These are phyloP conservation scores for Peronospora farinosa DNA, from an alignment of 352 stramenopile species.

Conservation along the genomic window DNA sequence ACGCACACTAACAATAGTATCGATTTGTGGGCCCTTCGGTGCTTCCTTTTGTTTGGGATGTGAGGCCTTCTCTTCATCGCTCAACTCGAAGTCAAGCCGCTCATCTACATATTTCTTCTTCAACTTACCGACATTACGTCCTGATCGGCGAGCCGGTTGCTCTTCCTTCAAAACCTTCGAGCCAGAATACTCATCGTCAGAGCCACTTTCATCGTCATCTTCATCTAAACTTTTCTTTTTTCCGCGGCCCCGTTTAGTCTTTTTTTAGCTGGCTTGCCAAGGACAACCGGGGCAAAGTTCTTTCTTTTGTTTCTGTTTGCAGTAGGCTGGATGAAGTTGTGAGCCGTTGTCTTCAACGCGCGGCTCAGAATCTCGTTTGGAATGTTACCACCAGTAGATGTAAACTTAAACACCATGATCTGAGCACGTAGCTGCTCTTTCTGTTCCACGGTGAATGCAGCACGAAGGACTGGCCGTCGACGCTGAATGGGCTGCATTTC, in stretches of 20 bases:
- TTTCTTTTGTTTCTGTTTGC: slow-evolving; percentile 70
- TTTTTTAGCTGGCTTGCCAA: slow-evolving; percentile 67
- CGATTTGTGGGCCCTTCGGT: slow-evolving; percentile 81
- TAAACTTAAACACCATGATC: slow-evolving; percentile 90
- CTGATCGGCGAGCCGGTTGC: slow-evolving; percentile 63
- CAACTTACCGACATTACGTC: slow-evolving; percentile 72
- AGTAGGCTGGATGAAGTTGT: slow-evolving; percentile 50
- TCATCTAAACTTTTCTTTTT: slow-evolving; percentile 77
- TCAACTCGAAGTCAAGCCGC: slow-evolving; percentile 65
- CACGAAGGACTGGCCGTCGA: slow-evolving; percentile 40
- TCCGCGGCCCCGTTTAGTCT: slow-evolving; percentile 45
- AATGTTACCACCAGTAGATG: slow-evolving; percentile 69
- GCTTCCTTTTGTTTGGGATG: slow-evolving; percentile 31
- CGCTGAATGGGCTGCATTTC: slow-evolving; percentile 56
- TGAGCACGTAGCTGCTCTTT: slow-evolving; percentile 85
- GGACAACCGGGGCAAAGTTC: slow-evolving; percentile 50
- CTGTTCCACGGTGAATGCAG: slow-evolving; percentile 71
- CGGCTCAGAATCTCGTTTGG: slow-evolving; percentile 66
- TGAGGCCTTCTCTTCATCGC: slow-evolving; percentile 57
- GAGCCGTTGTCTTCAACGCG: slow-evolving; percentile 59
- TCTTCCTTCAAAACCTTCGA: slow-evolving; percentile 40
- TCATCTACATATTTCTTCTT: slow-evolving; percentile 85
- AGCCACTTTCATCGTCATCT: slow-evolving; percentile 69
- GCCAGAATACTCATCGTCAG: slow-evolving; percentile 44
- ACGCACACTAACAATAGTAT: slow-evolving; percentile 89